Evolutionary conservation across 331 rosid species (phyloP), one percentile per base, ranked within the genome.

Genomic region (Rosa hybrid): DNA sequence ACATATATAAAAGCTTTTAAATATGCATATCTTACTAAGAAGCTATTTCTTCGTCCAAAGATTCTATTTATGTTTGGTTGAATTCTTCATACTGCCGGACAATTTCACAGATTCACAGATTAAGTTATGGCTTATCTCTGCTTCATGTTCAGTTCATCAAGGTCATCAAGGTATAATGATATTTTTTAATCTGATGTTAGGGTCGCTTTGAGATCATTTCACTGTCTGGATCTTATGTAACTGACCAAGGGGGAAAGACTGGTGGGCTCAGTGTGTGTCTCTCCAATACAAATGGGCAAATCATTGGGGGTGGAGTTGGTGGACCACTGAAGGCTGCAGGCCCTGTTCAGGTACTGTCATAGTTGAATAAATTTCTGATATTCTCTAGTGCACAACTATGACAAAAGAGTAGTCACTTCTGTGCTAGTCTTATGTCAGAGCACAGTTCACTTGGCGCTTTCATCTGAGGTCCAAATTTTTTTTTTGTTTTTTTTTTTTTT

Each of bases 221-320:
- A 64, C 86, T 93, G 34, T 88, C 93, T 27, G 99, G 99, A 72
- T 96, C 99, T 71, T 96, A 91, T 77, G 88, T 96, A 23, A 2
- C 92, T 30, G 98, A 90, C 80, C 50, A 74, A 7, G 97, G 94
- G 65, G 90, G 86, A 80, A 91, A 91, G 79, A 68, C 86, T 6
- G 99, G 98, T 9, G 99, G 97, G 69, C 93, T 96, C 27, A 96
- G 98, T 78, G 91, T 93, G 74, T 91, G 98, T 84, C 84, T 96
- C 69, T 88, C 94, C 39, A 91, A 80, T 85, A 64, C 92, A 48
- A 91, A 96, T 86, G 99, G 99, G 39, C 97, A 93, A 84, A 91
- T 96, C 77, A 81, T 96, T 56, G 99, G 99, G 71, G 99, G 99
- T 70, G 98, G 98, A 76, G 91, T 96, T 78, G 96, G 97, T 87